A percentile compares a stretch with the other conserved stretches of the same genome.
Conservation (phyloP, 495 filamentous ascomycete species). For the Hypoxylon intermedium region DNA sequence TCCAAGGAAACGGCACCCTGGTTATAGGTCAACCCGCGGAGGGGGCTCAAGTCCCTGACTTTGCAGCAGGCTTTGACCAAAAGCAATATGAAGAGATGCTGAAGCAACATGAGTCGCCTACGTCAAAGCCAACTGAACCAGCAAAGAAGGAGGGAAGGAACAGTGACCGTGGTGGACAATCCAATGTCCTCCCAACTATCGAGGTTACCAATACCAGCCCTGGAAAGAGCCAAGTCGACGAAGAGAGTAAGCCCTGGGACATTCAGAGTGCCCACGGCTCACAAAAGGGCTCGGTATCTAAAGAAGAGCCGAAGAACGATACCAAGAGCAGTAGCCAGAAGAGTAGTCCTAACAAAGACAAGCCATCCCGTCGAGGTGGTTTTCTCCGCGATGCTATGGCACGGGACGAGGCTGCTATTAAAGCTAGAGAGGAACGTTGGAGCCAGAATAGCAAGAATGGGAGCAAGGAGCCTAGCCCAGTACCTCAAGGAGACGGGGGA, state of each 20-base stretch:
- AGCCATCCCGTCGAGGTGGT: not conserved
- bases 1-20: slow-evolving; percentile 35
- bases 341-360: not conserved
- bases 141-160: slow-evolving; percentile 2
- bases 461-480: slow-evolving; percentile 8
- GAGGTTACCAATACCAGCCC: slow-evolving; percentile 8
- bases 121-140: not conserved
- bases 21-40: slow-evolving; percentile 13
- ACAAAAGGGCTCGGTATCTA: slow-evolving; percentile 2
- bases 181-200: slow-evolving; percentile 32
- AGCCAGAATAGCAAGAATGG: not conserved
- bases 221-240: not conserved
- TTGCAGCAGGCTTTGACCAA: not conserved
- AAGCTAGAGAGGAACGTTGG: not conserved
- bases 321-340: not conserved
- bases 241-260: slow-evolving; percentile 5
- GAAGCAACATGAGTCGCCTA: not conserved
- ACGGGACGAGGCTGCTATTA: not conserved
- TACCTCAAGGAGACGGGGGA: not conserved
- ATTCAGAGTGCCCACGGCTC: slow-evolving; percentile 20
- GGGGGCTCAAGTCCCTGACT: slow-evolving; percentile 5
- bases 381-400: not conserved
- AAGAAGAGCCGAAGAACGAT: not conserved
- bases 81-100: not conserved
- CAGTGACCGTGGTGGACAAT: slow-evolving; percentile 28